Base-by-base conservation (phyloP, 352 stramenopile species). In the Phytophthora kernoviae region DNA sequence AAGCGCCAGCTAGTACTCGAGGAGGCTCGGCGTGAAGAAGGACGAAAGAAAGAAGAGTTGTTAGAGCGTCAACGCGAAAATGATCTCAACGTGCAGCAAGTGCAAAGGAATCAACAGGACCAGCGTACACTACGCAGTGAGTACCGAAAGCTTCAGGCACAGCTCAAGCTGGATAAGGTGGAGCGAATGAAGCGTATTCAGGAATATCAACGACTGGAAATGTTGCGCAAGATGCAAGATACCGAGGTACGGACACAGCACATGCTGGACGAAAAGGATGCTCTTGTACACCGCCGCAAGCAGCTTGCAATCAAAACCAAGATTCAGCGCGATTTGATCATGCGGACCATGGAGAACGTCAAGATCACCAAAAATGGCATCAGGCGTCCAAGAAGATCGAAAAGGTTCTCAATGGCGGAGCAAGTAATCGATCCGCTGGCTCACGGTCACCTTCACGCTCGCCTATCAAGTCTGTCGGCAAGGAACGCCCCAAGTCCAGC, bases 151-250 rank as follows among this genome's bases (percentile, higher is more conserved):
- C 81, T 96, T 30, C 81, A 93, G 47, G 75, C 90, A 15, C 83
- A 93, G 47, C 70, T 95, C 46, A 93, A 96, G 49, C 65, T 94
- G 26, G 90, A 97, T 46, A 97, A 97, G 57, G 91, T 98, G 7
- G 88, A 97, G 54, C 80, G 91, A n/a, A 96, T 97, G 77, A 89
- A 83, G 53, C 88, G 91, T 20, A 87, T 97, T 22, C 79, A 96
- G 56, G 91, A 97, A 61, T 97, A 96, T 72, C 91, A 94, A 54
- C 76, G 90, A 9, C 71, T 97, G n/a, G 88, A 97, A 58, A 96
- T 87, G 34, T 39, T 96, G 41, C 82, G 87, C 7, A 93, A 95
- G 62, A 75, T 97, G 26, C 75, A 93, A 48, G 88, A 96, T 52
- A 90, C 73, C 0, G 87, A 97, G 51, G 66, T 81, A 18, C 77